phyloP scores from a whole-genome alignment of 129 eudicot genomes.

The Pseudognaphalium luteoalbum region DNA sequence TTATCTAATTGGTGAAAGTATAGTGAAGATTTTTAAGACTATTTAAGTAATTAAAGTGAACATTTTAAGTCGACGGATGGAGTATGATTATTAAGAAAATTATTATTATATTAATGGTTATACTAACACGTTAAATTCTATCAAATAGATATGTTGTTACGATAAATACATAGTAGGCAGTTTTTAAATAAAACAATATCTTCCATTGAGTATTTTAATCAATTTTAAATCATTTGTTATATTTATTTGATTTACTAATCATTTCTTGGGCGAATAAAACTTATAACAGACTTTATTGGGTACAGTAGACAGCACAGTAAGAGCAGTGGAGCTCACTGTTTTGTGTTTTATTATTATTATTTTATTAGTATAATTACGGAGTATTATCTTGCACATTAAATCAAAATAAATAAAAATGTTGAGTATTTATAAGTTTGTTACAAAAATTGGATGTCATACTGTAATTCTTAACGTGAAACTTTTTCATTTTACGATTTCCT shows the following conservation, averaged over 20 bases:
- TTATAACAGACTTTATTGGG: neutral
- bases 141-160: neutral
- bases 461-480: neutral
- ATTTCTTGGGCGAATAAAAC: neutral
- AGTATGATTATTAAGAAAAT: too few relatives aligned
- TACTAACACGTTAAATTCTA: too few relatives aligned
- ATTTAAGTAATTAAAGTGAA: too few relatives aligned
- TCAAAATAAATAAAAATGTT: too few relatives aligned
- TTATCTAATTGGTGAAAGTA: too few relatives aligned
- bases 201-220: too few relatives aligned
- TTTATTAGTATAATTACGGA: too few relatives aligned
- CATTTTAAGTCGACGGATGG: too few relatives aligned
- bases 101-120: too few relatives aligned
- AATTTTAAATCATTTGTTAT: too few relatives aligned
- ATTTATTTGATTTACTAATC: neutral
- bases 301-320: conserved; percentile 13
- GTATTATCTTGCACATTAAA: neutral
- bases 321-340: conserved; percentile 24
- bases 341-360: neutral
- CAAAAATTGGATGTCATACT: neutral
- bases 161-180: neutral
- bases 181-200: neutral
- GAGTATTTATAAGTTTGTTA: neutral
- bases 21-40: too few relatives aligned
- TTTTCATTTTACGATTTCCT: neutral